Evolutionary conservation across 805 yeast species (phyloP).

Genomic region (Candida succiphila): DNA sequence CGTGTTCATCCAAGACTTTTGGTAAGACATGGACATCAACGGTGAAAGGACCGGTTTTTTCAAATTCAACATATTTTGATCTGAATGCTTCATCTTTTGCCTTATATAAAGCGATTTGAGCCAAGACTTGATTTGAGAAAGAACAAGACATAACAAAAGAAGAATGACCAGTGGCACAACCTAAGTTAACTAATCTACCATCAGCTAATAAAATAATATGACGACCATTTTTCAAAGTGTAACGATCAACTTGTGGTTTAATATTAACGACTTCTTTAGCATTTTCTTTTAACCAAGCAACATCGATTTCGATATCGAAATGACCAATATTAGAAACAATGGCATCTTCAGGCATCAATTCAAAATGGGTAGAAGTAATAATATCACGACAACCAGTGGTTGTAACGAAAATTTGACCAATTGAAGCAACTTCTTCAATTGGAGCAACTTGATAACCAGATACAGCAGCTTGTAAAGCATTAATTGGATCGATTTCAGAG

Average conservation of each 20-base stretch:
- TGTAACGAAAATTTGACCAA: constrained; percentile 97
- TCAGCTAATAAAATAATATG: constrained; percentile 95
- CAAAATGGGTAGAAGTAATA: constrained; percentile 81
- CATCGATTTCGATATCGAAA: constrained; percentile 98
- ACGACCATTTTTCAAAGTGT: constrained; percentile 77
- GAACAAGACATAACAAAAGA: constrained; percentile 99
- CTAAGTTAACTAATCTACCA: constrained; percentile 98
- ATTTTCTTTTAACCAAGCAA: constrained; percentile 95
- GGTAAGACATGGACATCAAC: constrained; percentile 94
- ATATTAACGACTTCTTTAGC: constrained; percentile 92
- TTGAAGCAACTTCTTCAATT: constrained; percentile 84
- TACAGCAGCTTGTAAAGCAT: constrained; percentile 98
- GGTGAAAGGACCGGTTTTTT: constrained; percentile 84
- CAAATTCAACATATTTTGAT: constrained; percentile 75
- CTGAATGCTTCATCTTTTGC: constrained; percentile 75
- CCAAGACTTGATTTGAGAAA: constrained; percentile 98
- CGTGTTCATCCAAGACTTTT: constrained; percentile 97
- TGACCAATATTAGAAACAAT: constrained; percentile 99
- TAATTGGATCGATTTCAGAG: constrained; percentile 97
- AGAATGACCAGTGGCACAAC: constrained; percentile 99
- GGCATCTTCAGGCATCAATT: constrained; percentile 96
- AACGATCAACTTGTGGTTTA: constrained; percentile 99
- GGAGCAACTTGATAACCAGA: constrained; percentile 96
- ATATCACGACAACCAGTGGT: constrained; percentile 99
- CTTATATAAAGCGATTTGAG: constrained; percentile 96